Evolutionary conservation across 192 early-diverging fungal species (phyloP), one percentile per base, ranked within the genome.

Genomic region (Coemansia biformis): DNA sequence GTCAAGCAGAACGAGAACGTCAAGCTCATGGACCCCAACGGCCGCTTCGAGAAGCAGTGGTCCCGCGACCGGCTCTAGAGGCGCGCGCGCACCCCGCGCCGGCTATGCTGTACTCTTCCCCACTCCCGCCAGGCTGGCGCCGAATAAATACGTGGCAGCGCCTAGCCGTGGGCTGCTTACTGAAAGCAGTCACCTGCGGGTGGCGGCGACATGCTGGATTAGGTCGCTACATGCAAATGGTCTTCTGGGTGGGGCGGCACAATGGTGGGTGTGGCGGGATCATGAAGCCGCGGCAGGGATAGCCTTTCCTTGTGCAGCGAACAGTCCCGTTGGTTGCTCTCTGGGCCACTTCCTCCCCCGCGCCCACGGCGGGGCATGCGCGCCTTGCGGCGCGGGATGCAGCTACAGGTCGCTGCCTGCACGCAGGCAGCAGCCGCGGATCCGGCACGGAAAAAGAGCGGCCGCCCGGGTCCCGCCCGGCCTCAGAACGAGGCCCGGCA

Each of bases 1-100:
- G 73, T 76, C 34, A 26, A 76, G 73, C 57, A 69, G 61, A 61
- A 65, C 57, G 61, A 76, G 66, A 76, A 59, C 62, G 36, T 60
- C 46, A 76, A 76, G 73, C 54, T 76, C 16, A 35, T 76, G 37
- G 73, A 76, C 36, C 62, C 61, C 38, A 65, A 54, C 44, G 42
- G 46, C 49, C 50, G 53, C 39, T 76, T 76, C 36, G 66, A 76
- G 39, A 64, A 62, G 61, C 40, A 69, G 40, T 75, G 72, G 72
- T 55, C 51, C 5, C 72, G 72, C 57, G 60, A 57, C 46, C 50
- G 56, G 39, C 65, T 75, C 32, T 75, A 68, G n/a, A n/a, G n/a
- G n/a, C n/a, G n/a, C n/a, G n/a, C n/a, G n/a, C n/a, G n/a, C n/a
- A n/a, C n/a, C n/a, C n/a, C n/a, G n/a, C n/a, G n/a, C n/a, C n/a